Percentiles rank a stretch among this genome's conserved stretches.
phyloP scores from a whole-genome alignment of 2,329 filamentous ascomycete species.

The Didymella pinodella region DNA sequence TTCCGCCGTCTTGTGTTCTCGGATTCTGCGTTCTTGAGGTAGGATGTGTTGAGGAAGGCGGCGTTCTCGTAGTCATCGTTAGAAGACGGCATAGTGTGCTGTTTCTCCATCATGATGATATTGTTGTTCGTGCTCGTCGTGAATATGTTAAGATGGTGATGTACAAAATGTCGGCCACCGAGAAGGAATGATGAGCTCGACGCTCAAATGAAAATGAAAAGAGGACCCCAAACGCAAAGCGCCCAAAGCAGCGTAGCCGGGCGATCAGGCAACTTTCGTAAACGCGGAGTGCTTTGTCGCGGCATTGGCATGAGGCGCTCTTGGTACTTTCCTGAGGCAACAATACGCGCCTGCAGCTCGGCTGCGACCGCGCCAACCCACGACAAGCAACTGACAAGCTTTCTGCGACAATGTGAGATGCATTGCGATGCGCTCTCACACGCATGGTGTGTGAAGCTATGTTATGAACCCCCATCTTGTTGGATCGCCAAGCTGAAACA shows the following conservation, averaged over 20 bases:
- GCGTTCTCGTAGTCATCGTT: conserved; percentile 39
- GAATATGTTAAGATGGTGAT: not conserved
- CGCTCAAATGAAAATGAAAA: conserved; percentile 14
- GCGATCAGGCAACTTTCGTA: conserved; percentile 7
- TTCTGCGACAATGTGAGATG: conserved; percentile 27
- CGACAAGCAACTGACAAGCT: conserved; percentile 41
- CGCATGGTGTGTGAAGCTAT: conserved; percentile 33
- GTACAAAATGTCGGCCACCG: conserved; percentile 33
- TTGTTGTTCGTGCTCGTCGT: not conserved
- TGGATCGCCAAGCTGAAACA: conserved; percentile 49
- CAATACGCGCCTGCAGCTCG: conserved; percentile 30
- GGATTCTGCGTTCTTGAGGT: conserved; percentile 27
- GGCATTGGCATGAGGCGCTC: conserved; percentile 10
- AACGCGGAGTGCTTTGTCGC: conserved; percentile 3
- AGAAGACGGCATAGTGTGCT: conserved; percentile 26
- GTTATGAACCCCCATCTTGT: conserved; percentile 20
- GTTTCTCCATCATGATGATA: conserved; percentile 40
- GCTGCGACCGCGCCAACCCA: conserved; percentile 27
- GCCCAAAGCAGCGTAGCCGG: conserved; percentile 1
- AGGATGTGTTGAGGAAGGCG: conserved; percentile 39
- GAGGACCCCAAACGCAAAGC: conserved; percentile 1
- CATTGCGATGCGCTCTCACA: conserved; percentile 1
- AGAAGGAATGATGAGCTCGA: conserved; percentile 27
- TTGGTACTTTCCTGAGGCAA: conserved; percentile 31
- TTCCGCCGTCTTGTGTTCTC: conserved; percentile 34